Conservation (phyloP, 75 land plant species). For the Azolla pinnata region DNA sequence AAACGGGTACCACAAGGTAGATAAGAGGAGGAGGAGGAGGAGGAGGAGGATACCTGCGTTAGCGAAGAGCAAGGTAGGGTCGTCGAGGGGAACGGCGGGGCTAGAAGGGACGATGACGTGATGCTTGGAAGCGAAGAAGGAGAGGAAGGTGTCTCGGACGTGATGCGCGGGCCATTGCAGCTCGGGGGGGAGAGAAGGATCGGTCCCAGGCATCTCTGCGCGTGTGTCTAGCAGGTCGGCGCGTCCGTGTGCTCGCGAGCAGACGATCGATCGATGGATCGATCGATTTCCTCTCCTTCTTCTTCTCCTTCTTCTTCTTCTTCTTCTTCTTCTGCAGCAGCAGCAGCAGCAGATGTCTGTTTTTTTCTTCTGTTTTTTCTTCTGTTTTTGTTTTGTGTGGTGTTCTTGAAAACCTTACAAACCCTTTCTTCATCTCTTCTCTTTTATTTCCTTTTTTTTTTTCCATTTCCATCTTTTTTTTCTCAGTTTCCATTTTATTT, state of each 20-base stretch:
- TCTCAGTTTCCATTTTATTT: too few relatives aligned
- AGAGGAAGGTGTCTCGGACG: constrained; percentile 56
- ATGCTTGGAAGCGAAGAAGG: constrained; percentile 60
- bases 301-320: neutral
- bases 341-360: neutral
- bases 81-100: constrained; percentile 82
- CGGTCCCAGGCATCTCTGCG: constrained; percentile 18
- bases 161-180: constrained; percentile 58
- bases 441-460: too few relatives aligned
- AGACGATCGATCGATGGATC: neutral
- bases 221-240: neutral
- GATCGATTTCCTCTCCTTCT: neutral
- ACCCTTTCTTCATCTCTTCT: too few relatives aligned
- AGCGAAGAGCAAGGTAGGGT: constrained; percentile 93
- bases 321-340: neutral
- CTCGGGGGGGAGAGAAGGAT: neutral
- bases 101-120: constrained; percentile 66
- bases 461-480: too few relatives aligned
- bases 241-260: too few relatives aligned
- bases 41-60: constrained; percentile 52
- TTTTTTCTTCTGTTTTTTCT: neutral
- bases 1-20: neutral
- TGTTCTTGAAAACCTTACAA: too few relatives aligned
- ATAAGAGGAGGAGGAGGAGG: neutral
- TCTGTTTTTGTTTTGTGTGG: too few relatives aligned